Base-by-base conservation (phyloP, 148 eudicot genomes). In the Drosera capensis region DNA sequence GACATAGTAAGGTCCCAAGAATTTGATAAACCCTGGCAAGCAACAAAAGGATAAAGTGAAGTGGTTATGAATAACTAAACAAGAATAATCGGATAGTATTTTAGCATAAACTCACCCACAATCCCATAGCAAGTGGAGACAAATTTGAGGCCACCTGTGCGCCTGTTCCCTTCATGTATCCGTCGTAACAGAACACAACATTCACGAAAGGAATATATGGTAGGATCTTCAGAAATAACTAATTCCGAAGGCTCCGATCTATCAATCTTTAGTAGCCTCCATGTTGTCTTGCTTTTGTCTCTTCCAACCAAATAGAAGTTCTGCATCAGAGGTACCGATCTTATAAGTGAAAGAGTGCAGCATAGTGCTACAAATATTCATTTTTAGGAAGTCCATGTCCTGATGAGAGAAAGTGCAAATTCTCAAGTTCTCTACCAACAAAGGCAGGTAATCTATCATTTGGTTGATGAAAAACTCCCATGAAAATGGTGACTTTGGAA, bases 1-100 rank as follows among this genome's bases (percentile, higher is more conserved):
- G 83, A 82, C 70, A 71, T 92, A 81, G 59, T 85, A 81, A 22
- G 99, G 95, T 54, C 95, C 99, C 82, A 92, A 66, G 65, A 92
- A 81, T 64, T 77, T 92, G 43, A 85, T 52, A 58, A 92, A 85
- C 43, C 99, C 99, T 92, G 68, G 40, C 59, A 51, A 25, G 7
- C 18, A 19, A 19, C 5, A 41, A 20, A 41, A 19, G 8, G 20
- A 17, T 0, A 18, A 17, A 1, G 9, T 9, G 18, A 11, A 34
- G 38, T 5, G 11, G 38, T 6, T 19, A 41, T 5, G 7, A 7
- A 8, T 2, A 41, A 6, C 2, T 17, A 41, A 41, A 11, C 23
- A 41, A 41, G 16, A 41, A 39, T 2, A 11, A 15, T 20, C 12
- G 20, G 26, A 17, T 11, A 18, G 49, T 24, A 3, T 6, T 0